Conservation (phyloP, 768 basidiomycete genomes). For the Boletus pseudopeckii region DNA sequence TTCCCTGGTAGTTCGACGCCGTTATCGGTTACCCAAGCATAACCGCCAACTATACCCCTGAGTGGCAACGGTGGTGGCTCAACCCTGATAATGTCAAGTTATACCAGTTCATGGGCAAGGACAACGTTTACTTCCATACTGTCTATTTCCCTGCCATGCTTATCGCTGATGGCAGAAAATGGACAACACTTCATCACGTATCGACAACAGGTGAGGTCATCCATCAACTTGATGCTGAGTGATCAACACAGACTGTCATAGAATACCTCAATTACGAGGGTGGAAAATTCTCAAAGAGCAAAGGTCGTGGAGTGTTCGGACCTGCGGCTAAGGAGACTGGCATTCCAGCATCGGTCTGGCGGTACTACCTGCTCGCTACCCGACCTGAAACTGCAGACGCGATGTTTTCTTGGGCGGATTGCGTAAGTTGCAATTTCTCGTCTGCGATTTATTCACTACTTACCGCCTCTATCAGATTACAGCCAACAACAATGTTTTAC, state of each 20-base stretch:
- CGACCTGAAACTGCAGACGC: constrained; percentile 93
- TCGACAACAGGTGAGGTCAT: constrained; percentile 82
- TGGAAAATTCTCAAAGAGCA: constrained; percentile 97
- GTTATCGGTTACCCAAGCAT: constrained; percentile 97
- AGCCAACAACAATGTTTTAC: constrained; percentile 87
- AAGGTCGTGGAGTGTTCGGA: constrained; percentile 95
- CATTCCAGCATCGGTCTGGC: constrained; percentile 91
- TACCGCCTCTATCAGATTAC: constrained; percentile 52
- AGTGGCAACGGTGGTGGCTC: constrained; percentile 98
- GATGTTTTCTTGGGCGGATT: constrained; percentile 96
- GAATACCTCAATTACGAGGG: constrained; percentile 98
- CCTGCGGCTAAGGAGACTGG: constrained; percentile 92
- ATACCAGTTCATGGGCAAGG: constrained; percentile 99
- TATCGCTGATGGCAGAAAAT: constrained; percentile 83
- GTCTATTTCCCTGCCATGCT: constrained; percentile 91
- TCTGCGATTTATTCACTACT: not conserved
- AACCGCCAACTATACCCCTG: constrained; percentile 88
- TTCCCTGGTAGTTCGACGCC: constrained; percentile 78
- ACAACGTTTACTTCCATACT: constrained; percentile 98
- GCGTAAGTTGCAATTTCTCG: constrained; percentile 47
- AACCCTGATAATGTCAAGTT: constrained; percentile 84
- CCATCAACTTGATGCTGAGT: not conserved
- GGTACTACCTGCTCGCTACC: constrained; percentile 91
- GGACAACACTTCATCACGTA: constrained; percentile 92
- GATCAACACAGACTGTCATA: constrained; percentile 29